Evolutionary conservation across 306 rosid genomes (phyloP).

Genomic region (Trichosanthes cucumerina): DNA sequence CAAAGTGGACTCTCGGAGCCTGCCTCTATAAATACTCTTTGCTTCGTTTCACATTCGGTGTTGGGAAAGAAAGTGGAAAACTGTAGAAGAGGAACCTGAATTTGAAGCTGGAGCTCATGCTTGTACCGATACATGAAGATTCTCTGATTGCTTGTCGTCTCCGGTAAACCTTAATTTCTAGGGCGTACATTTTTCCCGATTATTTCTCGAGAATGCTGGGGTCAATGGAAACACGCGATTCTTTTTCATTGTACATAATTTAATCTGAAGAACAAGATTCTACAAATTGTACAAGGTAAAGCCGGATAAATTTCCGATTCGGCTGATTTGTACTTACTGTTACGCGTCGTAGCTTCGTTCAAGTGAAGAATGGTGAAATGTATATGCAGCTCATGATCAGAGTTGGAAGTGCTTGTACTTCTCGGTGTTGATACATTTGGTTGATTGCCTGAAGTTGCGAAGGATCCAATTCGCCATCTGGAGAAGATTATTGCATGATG

Average conservation of each 20-base stretch:
- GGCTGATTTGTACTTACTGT: background rate
- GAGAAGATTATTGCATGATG: slow-evolving; percentile 5
- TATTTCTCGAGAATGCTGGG: background rate
- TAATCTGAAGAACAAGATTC: background rate
- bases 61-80: background rate
- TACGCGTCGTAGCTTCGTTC: slow-evolving; percentile 18
- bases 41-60: no score
- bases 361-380: slow-evolving; percentile 13
- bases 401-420: background rate
- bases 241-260: background rate
- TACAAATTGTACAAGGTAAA: background rate
- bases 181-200: background rate
- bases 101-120: background rate
- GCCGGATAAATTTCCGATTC: background rate
- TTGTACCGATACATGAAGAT: background rate
- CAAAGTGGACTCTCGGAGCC: background rate
- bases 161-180: slow-evolving; percentile 22
- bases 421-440: background rate
- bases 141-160: background rate
- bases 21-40: background rate
- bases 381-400: background rate
- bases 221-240: background rate
- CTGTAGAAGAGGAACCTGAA: background rate
- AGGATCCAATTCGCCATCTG: background rate
- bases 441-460: slow-evolving; percentile 5